These are phyloP conservation scores for Usnea hakonensis DNA, from an alignment of 495 filamentous ascomycete species.

Conservation along the genomic window DNA sequence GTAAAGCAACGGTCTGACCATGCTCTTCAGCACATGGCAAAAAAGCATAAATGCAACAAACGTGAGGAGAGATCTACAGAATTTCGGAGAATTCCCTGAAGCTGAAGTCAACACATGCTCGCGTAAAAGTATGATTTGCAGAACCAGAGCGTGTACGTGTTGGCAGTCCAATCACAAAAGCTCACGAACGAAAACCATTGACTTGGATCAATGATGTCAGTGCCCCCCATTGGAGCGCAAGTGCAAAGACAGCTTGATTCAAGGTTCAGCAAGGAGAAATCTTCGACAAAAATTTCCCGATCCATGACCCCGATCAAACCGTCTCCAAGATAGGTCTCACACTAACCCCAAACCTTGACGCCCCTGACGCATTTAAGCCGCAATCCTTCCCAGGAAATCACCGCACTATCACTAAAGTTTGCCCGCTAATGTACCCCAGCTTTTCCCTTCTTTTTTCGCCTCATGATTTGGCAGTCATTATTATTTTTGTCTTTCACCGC, in stretches of 20 bases:
- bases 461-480: too few species aligned
- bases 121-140: neutral
- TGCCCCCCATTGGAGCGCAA: neutral
- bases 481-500: too few species aligned
- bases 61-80: neutral
- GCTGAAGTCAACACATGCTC: neutral
- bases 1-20: neutral
- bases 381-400: neutral
- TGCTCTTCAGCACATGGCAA: neutral
- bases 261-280: neutral
- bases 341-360: neutral
- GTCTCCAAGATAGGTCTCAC: neutral
- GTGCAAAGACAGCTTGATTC: neutral
- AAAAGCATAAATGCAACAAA: neutral
- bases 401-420: too few species aligned
- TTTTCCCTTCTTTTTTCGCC: too few species aligned
- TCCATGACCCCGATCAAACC: neutral
- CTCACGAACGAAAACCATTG: neutral
- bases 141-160: neutral
- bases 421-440: neutral
- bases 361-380: neutral
- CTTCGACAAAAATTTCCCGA: neutral
- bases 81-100: neutral
- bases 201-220: too few species aligned
- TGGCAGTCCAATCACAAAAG: neutral